These are phyloP conservation scores for Populus hybrid DNA, from an alignment of 441 rosid genomes.

Conservation along the genomic window DNA sequence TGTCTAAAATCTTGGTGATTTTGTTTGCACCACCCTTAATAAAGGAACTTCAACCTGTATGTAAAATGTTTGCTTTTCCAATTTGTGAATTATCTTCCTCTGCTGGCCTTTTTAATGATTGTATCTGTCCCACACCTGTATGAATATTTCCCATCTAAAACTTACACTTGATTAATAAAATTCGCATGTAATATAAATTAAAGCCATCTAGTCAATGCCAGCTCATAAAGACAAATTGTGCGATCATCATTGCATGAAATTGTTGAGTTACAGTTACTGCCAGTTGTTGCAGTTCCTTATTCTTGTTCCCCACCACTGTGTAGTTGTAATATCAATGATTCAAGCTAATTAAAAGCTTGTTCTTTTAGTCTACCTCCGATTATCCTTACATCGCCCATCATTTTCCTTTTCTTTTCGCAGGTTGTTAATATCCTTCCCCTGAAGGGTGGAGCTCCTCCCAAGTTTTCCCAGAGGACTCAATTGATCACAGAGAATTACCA, in stretches of 20 bases:
- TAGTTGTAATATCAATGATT: neutral
- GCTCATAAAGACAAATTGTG: neutral
- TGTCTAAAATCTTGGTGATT: neutral
- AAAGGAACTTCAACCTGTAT: neutral
- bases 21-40: neutral
- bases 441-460: conserved; percentile 74
- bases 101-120: neutral
- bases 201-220: neutral
- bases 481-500: conserved; percentile 74
- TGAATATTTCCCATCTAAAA: neutral
- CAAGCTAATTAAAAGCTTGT: neutral
- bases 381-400: neutral
- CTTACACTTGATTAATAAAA: neutral
- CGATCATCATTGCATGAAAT: neutral
- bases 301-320: neutral
- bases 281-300: neutral
- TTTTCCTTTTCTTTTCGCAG: conserved; percentile 34
- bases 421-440: conserved; percentile 72
- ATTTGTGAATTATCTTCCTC: neutral
- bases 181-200: neutral
- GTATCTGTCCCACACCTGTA: neutral
- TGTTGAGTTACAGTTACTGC: neutral
- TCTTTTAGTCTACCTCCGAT: neutral
- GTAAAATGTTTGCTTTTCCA: neutral
- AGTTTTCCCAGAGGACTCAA: conserved; percentile 53